Percentiles rank a stretch among this genome's conserved stretches.
phyloP scores from a whole-genome alignment of 176 grass and related monocot genomes.

The Elymus sibiricus region DNA sequence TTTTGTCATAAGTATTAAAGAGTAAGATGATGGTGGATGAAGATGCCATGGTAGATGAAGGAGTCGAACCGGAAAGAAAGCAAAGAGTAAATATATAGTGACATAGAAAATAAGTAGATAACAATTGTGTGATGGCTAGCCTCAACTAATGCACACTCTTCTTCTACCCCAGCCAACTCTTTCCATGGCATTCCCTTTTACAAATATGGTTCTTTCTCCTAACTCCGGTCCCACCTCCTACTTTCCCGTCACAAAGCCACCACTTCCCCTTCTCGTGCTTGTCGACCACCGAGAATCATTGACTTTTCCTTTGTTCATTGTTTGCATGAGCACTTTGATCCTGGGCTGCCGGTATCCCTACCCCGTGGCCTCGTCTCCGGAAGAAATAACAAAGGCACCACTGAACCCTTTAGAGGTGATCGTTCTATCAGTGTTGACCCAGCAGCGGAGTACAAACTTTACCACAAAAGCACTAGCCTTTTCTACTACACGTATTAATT shows the following conservation, averaged over 20 bases:
- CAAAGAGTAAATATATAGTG: no score
- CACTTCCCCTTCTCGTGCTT: neutral
- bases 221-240: neutral
- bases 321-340: neutral
- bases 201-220: neutral
- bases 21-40: no score
- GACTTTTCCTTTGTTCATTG: neutral
- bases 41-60: no score
- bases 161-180: no score
- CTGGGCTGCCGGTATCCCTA: neutral
- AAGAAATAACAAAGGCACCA: neutral
- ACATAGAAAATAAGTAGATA: no score
- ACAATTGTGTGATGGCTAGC: no score
- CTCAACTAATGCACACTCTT: no score
- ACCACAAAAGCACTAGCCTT: neutral
- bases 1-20: no score
- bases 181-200: no score
- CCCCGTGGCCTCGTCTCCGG: neutral
- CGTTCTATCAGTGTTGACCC: neutral
- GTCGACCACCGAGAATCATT: neutral
- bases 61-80: no score
- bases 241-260: neutral
- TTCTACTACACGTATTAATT: neutral
- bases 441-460: neutral
- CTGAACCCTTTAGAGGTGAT: neutral